Evolutionary conservation across 352 stramenopile species (phyloP), one percentile per base, ranked within the genome.

Genomic region (Phytophthora pini): DNA sequence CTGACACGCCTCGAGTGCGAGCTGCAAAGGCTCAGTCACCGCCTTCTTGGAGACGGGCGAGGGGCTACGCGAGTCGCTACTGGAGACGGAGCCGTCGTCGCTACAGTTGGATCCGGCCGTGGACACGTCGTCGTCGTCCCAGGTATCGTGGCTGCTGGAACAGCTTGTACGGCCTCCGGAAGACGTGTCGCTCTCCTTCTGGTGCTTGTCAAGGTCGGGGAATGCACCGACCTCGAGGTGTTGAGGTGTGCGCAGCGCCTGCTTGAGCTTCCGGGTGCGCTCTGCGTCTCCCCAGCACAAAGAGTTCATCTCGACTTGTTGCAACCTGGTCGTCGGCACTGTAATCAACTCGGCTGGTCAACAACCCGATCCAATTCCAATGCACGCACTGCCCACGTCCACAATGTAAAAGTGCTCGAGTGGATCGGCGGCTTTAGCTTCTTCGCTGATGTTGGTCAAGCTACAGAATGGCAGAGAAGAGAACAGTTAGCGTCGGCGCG

Each of bases 51-150:
- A 49, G 43, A 52, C 51, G 56, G 57, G 61, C 65, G 56, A 56
- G 24, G 57, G 40, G 20, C 32, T 52, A 41, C 36, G 24, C 15
- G 50, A 56, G 36, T 43, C 43, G 34, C 48, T 52, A 20, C 41
- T 71, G 27, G 62, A 65, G 24, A 74, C 59, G 38, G 67, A 76
- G 49, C 70, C 74, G 31, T 38, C 67, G 41, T 84, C 74, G 56
- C 77, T 80, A 51, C 67, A 74, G 46, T 68, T 79, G 20, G 75
- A 80, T 32, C 65, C 61, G 9, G 49, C 50, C 5, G 53, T 79
- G 32, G 71, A 82, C 39, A 80, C 61, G 24, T 80, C 76, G 43
- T 85, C 79, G 27, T 82, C 76, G 40, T 86, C 79, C 76, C 76
- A 88, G 46, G 70, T 65, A 27, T 82, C 74, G 50, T 73, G 64